These are phyloP conservation scores for Citrus glauca DNA, from an alignment of 345 rosid genomes.

Conservation along the genomic window DNA sequence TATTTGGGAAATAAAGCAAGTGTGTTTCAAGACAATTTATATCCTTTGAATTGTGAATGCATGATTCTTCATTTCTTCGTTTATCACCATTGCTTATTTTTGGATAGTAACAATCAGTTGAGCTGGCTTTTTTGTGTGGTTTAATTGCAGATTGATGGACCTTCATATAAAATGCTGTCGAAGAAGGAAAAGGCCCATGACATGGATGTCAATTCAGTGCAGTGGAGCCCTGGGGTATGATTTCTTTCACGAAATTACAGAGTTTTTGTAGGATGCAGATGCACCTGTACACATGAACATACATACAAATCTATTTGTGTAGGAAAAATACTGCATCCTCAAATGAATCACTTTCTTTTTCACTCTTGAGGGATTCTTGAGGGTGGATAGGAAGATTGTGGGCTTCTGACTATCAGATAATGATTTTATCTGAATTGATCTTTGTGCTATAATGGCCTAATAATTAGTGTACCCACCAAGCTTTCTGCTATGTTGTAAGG, in stretches of 20 bases:
- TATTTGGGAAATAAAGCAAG: neutral
- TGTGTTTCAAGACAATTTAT: neutral
- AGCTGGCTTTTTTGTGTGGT: neutral
- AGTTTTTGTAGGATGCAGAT: neutral
- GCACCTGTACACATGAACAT: no score
- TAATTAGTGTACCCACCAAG: neutral
- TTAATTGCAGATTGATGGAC: slow-evolving; percentile 53
- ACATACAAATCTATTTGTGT: neutral
- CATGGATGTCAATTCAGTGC: slow-evolving; percentile 82
- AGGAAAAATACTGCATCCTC: neutral
- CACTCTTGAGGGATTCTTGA: neutral
- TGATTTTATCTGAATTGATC: neutral
- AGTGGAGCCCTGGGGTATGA: slow-evolving; percentile 80
- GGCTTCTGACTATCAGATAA: neutral
- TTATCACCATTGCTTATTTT: neutral
- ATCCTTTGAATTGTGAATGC: neutral
- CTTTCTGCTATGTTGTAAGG: neutral
- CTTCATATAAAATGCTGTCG: slow-evolving; percentile 59
- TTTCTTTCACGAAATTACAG: slow-evolving; percentile 9
- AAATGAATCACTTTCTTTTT: neutral
- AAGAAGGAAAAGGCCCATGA: slow-evolving; percentile 90
- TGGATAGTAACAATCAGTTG: slow-evolving; percentile 1
- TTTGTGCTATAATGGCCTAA: neutral
- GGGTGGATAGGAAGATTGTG: neutral
- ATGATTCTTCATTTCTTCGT: neutral